Conservation (phyloP, 331 rosid species). For the Dryas integrifolia region DNA sequence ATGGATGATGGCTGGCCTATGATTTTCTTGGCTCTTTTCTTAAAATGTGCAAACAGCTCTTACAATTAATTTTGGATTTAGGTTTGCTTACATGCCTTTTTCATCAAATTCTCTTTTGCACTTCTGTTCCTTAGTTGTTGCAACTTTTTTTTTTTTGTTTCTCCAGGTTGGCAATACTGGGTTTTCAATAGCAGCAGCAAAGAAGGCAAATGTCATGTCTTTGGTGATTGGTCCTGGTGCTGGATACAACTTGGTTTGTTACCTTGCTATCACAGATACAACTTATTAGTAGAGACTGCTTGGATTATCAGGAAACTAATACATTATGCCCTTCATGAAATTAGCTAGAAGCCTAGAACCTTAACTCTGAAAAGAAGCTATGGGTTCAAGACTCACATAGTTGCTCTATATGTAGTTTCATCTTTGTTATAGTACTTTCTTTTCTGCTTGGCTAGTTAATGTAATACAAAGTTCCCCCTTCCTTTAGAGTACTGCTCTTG, state of each 20-base stretch:
- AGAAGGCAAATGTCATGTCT: constrained; percentile 59
- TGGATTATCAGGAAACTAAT: neutral
- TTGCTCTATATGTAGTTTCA: neutral
- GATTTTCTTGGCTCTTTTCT: constrained; percentile 2
- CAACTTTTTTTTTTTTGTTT: constrained; percentile 12
- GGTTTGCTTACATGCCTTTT: neutral
- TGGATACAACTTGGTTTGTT: constrained; percentile 85
- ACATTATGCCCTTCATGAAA: neutral
- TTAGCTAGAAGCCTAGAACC: too few relatives aligned
- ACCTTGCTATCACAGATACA: constrained; percentile 5
- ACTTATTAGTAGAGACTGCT: neutral
- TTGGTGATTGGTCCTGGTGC: constrained; percentile 91
- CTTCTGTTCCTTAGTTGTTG: neutral
- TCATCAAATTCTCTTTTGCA: neutral
- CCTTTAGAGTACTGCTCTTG: neutral
- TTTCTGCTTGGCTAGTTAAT: neutral
- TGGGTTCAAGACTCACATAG: neutral
- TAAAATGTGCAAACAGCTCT: neutral
- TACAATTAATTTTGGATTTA: neutral
- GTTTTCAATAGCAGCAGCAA: constrained; percentile 72
- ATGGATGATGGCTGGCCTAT: neutral
- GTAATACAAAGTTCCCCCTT: neutral
- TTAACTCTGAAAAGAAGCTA: neutral
- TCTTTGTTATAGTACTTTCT: neutral
- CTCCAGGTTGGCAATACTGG: constrained; percentile 67